Evolutionary conservation across 129 eudicot species (phyloP).

Genomic region (Pseudognaphalium luteoalbum): DNA sequence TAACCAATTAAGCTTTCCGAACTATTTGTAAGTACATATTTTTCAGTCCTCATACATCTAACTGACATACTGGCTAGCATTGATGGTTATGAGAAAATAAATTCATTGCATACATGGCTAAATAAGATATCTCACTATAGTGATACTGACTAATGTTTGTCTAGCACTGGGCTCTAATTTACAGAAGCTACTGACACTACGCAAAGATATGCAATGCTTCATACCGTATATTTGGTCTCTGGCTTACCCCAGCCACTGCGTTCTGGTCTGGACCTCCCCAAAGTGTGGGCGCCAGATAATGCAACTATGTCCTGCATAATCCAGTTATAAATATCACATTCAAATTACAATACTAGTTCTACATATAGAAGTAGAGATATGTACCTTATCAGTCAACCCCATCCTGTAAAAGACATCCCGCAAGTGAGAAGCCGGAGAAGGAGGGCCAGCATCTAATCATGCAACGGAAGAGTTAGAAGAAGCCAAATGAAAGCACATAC

Average conservation of each 20-base stretch:
- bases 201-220: slow-evolving; percentile 15
- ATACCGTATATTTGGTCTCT: slow-evolving; percentile 93
- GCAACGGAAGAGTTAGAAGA: slow-evolving; percentile 15
- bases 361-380: not conserved
- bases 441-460: slow-evolving; percentile 92
- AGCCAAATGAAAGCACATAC: not conserved
- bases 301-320: slow-evolving; percentile 85
- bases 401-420: slow-evolving; percentile 95
- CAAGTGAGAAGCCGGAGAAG: slow-evolving; percentile 90
- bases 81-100: not conserved
- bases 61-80: not conserved
- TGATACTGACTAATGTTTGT: not conserved
- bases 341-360: slow-evolving; percentile 10
- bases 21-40: not conserved
- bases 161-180: not conserved
- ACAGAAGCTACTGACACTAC: not conserved
- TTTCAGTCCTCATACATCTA: not conserved
- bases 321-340: slow-evolving; percentile 12
- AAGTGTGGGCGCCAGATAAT: slow-evolving; percentile 94
- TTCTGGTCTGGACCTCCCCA: slow-evolving; percentile 97
- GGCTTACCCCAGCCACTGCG: slow-evolving; percentile 99
- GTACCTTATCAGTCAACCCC: slow-evolving; percentile 94
- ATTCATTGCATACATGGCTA: not conserved
- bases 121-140: not conserved
- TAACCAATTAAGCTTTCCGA: not conserved